Evolutionary conservation across 2,329 filamentous ascomycete species (phyloP).

Genomic region (Colletotrichum liriopes): DNA sequence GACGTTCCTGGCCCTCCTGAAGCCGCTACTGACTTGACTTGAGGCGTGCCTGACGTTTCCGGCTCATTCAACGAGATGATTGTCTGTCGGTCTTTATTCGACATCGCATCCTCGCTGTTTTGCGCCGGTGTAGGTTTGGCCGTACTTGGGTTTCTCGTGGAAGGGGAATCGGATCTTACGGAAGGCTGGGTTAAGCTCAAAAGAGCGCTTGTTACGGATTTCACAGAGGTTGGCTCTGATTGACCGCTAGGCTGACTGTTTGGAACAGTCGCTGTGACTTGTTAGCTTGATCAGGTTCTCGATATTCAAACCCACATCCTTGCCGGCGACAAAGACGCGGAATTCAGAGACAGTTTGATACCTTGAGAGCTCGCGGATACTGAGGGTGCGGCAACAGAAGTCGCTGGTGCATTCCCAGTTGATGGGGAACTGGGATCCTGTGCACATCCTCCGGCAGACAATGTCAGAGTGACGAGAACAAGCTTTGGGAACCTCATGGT

Average conservation of each 20-base stretch:
- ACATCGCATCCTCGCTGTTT: not conserved
- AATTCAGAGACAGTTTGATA: not conserved
- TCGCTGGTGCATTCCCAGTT: not conserved
- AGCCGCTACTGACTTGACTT: too few species aligned
- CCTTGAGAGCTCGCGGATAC: slow-evolving; percentile 4
- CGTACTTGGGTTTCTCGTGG: not conserved
- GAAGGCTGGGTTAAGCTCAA: slow-evolving; percentile 3
- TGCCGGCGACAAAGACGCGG: not conserved
- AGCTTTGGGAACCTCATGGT: slow-evolving; percentile 11
- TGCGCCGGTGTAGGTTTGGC: not conserved
- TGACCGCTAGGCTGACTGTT: not conserved
- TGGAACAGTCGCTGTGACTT: not conserved
- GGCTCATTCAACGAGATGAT: too few species aligned
- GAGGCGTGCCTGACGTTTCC: too few species aligned
- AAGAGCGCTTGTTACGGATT: not conserved
- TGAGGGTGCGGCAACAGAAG: not conserved
- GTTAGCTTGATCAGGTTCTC: not conserved
- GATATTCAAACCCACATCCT: too few species aligned
- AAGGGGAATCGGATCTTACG: not conserved
- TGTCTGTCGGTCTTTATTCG: too few species aligned
- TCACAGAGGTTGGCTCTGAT: not conserved
- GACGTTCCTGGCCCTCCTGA: too few species aligned
- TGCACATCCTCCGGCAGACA: slow-evolving; percentile 2
- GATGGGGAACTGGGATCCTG: slow-evolving; percentile 1
- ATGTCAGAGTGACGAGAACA: not conserved